Evolutionary conservation across 2,329 filamentous ascomycete species (phyloP).

Genomic region (Talaromyces islandicus): DNA sequence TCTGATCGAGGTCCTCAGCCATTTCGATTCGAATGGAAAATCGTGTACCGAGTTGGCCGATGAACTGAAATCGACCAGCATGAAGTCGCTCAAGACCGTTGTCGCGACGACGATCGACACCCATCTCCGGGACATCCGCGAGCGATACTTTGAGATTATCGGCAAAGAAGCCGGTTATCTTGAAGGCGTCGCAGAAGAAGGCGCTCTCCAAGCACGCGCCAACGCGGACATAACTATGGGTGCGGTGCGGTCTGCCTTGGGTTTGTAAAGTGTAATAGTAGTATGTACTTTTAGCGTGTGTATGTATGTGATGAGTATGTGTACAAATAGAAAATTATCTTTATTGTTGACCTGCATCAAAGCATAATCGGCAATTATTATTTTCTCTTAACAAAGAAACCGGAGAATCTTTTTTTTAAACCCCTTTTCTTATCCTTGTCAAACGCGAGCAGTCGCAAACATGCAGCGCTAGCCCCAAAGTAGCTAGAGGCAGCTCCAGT

Average conservation of each 20-base stretch:
- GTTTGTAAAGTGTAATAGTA: too few species aligned
- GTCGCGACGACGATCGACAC: constrained; percentile 46
- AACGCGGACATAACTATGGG: constrained; percentile 28
- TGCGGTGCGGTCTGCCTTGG: constrained; percentile 24
- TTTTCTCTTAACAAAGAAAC: neutral
- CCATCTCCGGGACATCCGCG: constrained; percentile 27
- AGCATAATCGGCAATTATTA: neutral
- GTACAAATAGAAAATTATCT: neutral
- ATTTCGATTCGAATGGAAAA: constrained; percentile 58
- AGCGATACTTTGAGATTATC: constrained; percentile 27
- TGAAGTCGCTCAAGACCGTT: constrained; percentile 58
- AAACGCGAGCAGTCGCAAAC: neutral
- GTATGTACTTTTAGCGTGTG: neutral
- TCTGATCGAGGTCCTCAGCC: constrained; percentile 70
- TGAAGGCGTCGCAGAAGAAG: constrained; percentile 25
- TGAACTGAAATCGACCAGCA: constrained; percentile 39
- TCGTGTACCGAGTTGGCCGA: constrained; percentile 42
- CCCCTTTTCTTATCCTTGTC: neutral
- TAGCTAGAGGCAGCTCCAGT: neutral
- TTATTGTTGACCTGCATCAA: neutral
- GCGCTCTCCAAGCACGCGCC: constrained; percentile 23
- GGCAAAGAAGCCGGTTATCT: constrained; percentile 21
- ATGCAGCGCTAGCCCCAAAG: neutral
- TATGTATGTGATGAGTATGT: neutral
- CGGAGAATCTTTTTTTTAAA: neutral